Evolutionary conservation across 2,329 filamentous ascomycete genomes (phyloP), one percentile per base, ranked within the genome.

Genomic region (Pestalotiopsis sp.): DNA sequence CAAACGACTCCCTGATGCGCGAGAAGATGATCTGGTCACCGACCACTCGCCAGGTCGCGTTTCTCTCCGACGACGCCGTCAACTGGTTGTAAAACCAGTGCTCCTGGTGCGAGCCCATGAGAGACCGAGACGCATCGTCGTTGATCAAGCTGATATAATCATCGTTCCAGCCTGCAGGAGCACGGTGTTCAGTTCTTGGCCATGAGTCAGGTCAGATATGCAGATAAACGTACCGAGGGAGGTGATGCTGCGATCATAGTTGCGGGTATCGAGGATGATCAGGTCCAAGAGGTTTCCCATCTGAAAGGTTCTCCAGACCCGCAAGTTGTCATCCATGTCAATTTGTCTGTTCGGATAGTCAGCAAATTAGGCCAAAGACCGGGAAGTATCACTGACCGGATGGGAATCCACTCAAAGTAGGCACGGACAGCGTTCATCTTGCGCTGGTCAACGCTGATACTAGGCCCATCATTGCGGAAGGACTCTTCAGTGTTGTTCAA

Each of bases 21-120:
- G 87, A 89, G 79, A 93, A 93, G 63, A 93, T 81, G 57, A 91
- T 88, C 77, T 93, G 92, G 31, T 90, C 91, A 11, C 92, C 92
- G 58, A 94, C 85, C 20, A 94, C 77, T 56, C 92, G 84, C 92
- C 92, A 94, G 0, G 86, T 85, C 0, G 91, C 89, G 27, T 89
- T 89, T n/a, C 91, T 86, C 17, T 87, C 74, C n/a, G 86, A 82
- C 0, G 89, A 91, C 63, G 85, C 77, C 4, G 83, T 84, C 7
- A 93, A 81, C 57, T 84, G 80, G 60, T 84, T 83, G 77, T 92
- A 92, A 79, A 93, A 91, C 92, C 92, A 94, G 73, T 88, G 87
- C 78, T 94, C 92, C 76, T 94, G 92, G 12, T 87, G 86, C 1
- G 85, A 83, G 2, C 92, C 92, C 91, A 94, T 93, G 72, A 94